These are phyloP conservation scores for Rhamnella rubrinervis DNA, from an alignment of 331 rosid genomes.

Conservation along the genomic window DNA sequence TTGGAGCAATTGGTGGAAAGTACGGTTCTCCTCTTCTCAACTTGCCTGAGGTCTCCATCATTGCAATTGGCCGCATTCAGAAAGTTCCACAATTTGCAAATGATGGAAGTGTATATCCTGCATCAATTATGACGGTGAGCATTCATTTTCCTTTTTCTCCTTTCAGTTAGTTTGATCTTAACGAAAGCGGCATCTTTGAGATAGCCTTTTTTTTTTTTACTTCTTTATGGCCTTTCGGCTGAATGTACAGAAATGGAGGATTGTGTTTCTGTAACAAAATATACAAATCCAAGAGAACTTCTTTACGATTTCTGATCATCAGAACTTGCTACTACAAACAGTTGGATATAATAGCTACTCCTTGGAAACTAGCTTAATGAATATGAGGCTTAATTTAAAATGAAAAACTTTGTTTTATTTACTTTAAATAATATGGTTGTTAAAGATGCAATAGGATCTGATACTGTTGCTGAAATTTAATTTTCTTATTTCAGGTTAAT, in stretches of 20 bases:
- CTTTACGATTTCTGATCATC: too few relatives aligned
- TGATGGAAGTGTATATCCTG: conserved; percentile 67
- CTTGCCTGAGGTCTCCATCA: conserved; percentile 87
- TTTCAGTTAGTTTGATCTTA: not conserved
- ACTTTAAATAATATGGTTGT: too few relatives aligned
- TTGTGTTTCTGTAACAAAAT: too few relatives aligned
- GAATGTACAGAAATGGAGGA: not conserved
- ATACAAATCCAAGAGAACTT: too few relatives aligned
- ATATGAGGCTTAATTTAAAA: too few relatives aligned
- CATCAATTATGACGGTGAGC: conserved; percentile 85
- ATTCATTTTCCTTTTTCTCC: not conserved
- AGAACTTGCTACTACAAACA: too few relatives aligned
- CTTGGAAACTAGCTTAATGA: too few relatives aligned
- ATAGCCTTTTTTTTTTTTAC: too few relatives aligned
- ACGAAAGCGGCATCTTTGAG: too few relatives aligned
- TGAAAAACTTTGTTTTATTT: too few relatives aligned
- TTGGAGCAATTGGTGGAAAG: conserved; percentile 95
- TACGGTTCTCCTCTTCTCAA: conserved; percentile 93
- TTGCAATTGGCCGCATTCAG: conserved; percentile 85
- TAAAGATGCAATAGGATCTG: not conserved
- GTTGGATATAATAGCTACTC: too few relatives aligned
- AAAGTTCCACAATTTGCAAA: conserved; percentile 64
- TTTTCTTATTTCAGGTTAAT: conserved; percentile 53
- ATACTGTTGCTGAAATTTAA: not conserved
- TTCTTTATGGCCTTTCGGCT: not conserved